These are phyloP conservation scores for Ascoidea tarda DNA, from an alignment of 805 yeast genomes.

Conservation along the genomic window DNA sequence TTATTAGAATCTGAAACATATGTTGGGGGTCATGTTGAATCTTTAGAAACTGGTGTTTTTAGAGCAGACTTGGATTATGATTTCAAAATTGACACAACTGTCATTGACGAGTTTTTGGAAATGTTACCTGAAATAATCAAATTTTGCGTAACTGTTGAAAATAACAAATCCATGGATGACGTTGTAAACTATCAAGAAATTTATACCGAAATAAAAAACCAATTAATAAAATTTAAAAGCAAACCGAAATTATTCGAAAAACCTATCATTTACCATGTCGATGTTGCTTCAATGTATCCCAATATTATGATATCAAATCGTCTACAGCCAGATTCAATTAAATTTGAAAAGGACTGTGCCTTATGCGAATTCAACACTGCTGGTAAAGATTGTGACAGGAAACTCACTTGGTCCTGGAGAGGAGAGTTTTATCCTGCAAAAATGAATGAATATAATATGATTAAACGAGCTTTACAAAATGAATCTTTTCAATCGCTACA, in stretches of 20 bases:
- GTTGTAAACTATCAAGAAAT: constrained; percentile 74
- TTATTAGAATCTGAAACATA: constrained; percentile 89
- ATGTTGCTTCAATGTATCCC: constrained; percentile 99
- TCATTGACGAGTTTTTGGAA: constrained; percentile 61
- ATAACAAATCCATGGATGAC: constrained; percentile 55
- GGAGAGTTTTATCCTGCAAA: constrained; percentile 91
- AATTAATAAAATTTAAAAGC: constrained; percentile 42
- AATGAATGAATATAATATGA: constrained; percentile 82
- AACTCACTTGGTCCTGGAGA: constrained; percentile 96
- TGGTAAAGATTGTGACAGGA: constrained; percentile 83
- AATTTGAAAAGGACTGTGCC: constrained; percentile 89
- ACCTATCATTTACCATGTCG: constrained; percentile 92
- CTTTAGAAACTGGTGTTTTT: constrained; percentile 95
- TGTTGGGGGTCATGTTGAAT: constrained; percentile 98
- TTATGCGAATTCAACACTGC: constrained; percentile 95
- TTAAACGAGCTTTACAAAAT: constrained; percentile 65
- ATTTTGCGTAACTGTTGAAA: constrained; percentile 78
- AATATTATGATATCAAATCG: constrained; percentile 97
- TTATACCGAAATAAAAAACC: constrained; percentile 36
- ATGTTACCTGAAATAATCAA: constrained; percentile 67
- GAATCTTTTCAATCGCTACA: constrained; percentile 54
- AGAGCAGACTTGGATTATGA: constrained; percentile 71
- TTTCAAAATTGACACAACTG: constrained; percentile 69
- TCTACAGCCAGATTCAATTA: constrained; percentile 96
- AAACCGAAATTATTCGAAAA: constrained; percentile 55